phyloP scores from a whole-genome alignment of 306 rosid species.

The Abrus precatorius region DNA sequence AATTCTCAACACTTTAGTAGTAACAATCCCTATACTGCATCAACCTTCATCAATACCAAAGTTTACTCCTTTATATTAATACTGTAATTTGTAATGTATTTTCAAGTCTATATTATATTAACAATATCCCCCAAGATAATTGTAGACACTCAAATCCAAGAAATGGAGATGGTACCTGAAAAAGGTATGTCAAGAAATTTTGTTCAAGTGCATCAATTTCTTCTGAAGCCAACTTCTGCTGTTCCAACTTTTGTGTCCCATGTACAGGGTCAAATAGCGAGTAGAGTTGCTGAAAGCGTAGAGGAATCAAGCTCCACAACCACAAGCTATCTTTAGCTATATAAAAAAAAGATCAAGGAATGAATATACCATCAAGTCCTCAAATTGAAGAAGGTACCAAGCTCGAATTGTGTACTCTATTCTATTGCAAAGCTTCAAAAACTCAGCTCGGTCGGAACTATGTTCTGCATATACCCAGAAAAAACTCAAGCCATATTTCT shows the following conservation, averaged over 20 bases:
- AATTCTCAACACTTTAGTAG: neutral
- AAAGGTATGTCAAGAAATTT: conserved; percentile 80
- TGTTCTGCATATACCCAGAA: conserved; percentile 64
- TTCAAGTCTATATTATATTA: neutral
- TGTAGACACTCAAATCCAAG: conserved; percentile 4
- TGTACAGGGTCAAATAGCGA: conserved; percentile 87
- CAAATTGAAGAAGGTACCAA: conserved; percentile 96
- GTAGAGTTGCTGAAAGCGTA: conserved; percentile 85
- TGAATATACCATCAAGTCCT: conserved; percentile 88
- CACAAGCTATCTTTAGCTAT: conserved; percentile 23
- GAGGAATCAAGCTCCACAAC: conserved; percentile 45
- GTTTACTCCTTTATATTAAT: conserved; percentile 13
- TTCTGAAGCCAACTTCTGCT: conserved; percentile 64
- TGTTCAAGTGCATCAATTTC: conserved; percentile 90
- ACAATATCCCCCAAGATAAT: conserved; percentile 8
- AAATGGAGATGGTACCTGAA: conserved; percentile 70
- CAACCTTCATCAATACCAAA: neutral
- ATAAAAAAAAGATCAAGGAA: conserved; percentile 39
- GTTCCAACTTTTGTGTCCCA: conserved; percentile 83
- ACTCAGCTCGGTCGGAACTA: conserved; percentile 82
- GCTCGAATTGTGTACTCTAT: conserved; percentile 95
- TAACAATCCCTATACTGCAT: neutral
- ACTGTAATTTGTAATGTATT: conserved; percentile 3
- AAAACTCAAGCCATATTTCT: conserved; percentile 8
- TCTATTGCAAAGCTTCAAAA: conserved; percentile 91